These are phyloP conservation scores for Tephrocybe sp. DNA, from an alignment of 768 basidiomycete species.

Conservation along the genomic window DNA sequence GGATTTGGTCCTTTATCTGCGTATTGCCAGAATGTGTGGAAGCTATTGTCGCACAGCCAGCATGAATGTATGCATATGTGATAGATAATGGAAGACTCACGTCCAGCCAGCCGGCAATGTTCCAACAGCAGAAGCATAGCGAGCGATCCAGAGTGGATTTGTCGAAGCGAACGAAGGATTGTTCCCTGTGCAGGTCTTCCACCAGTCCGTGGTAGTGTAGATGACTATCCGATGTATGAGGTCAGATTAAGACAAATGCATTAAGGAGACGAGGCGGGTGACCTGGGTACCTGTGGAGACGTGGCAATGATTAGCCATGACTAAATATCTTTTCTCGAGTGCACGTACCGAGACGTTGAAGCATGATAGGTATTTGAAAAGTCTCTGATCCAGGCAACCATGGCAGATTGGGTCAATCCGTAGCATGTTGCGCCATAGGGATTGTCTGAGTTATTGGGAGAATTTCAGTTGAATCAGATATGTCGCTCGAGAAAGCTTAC, in stretches of 20 bases:
- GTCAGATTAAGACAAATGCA: too few species aligned
- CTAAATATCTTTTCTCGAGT: conserved; percentile 26
- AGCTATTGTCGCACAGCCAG: conserved; percentile 22
- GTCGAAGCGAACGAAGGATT: conserved; percentile 43
- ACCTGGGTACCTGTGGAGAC: too few species aligned
- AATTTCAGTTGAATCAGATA: background rate
- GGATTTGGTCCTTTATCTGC: conserved; percentile 50
- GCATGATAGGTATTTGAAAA: conserved; percentile 58
- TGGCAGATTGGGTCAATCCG: conserved; percentile 43
- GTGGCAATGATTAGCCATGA: background rate
- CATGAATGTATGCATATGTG: background rate
- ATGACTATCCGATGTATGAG: conserved; percentile 42
- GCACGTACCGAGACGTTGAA: conserved; percentile 34
- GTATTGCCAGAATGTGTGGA: conserved; percentile 57
- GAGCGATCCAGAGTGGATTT: conserved; percentile 61
- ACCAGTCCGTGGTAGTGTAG: conserved; percentile 65
- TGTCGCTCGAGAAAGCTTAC: too few species aligned
- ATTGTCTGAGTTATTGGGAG: conserved; percentile 35
- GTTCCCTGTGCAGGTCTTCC: conserved; percentile 61
- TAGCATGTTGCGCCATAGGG: conserved; percentile 51
- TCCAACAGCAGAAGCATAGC: conserved; percentile 44
- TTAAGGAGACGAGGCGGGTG: too few species aligned
- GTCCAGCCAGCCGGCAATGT: conserved; percentile 56
- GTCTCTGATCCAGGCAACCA: conserved; percentile 59
- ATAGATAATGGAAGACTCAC: conserved; percentile 22